Conservation (phyloP, 208 protist species). For the Crithidia acanthocephali region DNA sequence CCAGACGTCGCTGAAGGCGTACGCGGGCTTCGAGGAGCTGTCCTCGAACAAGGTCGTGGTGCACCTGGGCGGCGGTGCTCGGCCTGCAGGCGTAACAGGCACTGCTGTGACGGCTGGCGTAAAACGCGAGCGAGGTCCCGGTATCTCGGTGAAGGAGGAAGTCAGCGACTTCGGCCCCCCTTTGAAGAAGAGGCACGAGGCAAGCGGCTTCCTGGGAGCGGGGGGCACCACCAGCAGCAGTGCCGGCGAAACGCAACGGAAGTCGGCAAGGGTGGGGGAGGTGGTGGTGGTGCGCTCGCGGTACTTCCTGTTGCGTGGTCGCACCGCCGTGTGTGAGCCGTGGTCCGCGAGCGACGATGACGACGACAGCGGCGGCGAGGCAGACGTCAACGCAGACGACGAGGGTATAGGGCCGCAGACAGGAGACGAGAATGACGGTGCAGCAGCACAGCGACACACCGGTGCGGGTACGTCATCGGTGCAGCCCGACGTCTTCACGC, state of each 20-base stretch:
- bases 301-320: constrained; percentile 51
- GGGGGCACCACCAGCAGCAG: too few species aligned
- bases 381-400: background rate
- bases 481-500: background rate
- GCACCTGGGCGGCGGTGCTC: constrained; percentile 1
- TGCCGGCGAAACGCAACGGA: background rate
- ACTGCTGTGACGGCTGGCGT: background rate
- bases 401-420: too few species aligned
- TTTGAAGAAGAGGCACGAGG: constrained; percentile 47
- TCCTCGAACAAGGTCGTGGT: constrained; percentile 59
- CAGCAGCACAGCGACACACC: too few species aligned
- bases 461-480: background rate
- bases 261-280: background rate
- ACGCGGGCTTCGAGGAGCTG: constrained; percentile 64
- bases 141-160: background rate
- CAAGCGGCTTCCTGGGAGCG: constrained; percentile 38
- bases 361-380: background rate
- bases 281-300: constrained; percentile 65
- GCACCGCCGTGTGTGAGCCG: constrained; percentile 39
- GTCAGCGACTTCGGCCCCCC: constrained; percentile 34
- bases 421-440: too few species aligned
- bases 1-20: constrained; percentile 61
- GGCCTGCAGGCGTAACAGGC: background rate
- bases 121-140: constrained; percentile 8
- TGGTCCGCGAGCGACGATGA: constrained; percentile 34